A percentile compares a stretch with the other conserved stretches of the same genome.
Evolutionary conservation across 2,329 filamentous ascomycete species (phyloP).

Genomic region (Aspergillus sp.): DNA sequence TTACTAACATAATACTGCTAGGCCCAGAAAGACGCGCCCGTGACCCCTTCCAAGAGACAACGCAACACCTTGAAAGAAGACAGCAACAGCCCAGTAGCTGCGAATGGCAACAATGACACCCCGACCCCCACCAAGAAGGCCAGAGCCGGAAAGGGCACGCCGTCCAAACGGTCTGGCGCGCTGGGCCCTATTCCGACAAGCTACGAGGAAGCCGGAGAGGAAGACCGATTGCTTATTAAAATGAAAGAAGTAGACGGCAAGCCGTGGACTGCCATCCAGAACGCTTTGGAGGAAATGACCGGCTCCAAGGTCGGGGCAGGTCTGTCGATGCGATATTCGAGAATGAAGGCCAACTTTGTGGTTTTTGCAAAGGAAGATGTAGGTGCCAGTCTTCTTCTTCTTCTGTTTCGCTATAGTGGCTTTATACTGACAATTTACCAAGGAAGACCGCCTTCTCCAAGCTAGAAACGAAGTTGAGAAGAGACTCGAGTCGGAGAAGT

Average conservation of each 20-base stretch:
- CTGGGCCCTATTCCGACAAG: constrained; percentile 17
- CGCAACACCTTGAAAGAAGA: neutral
- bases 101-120: neutral
- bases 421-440: neutral
- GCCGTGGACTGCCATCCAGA: neutral
- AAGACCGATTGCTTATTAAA: neutral
- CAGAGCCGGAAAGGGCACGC: neutral
- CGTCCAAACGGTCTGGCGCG: neutral
- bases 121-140: neutral
- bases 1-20: too few relatives aligned
- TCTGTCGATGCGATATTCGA: neutral
- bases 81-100: too few relatives aligned
- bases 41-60: neutral
- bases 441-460: constrained; percentile 25
- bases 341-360: constrained; percentile 3
- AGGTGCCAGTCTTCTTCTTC: constrained; percentile 13
- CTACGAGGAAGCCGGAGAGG: constrained; percentile 4
- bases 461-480: constrained; percentile 34
- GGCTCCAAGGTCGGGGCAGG: neutral
- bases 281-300: neutral
- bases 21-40: too few relatives aligned
- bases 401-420: constrained; percentile 1
- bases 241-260: neutral
- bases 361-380: constrained; percentile 19
- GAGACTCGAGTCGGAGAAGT: constrained; percentile 33